Percentiles rank a stretch among this genome's conserved stretches.
Evolutionary conservation across 225 moss, liverwort and hornwort species (phyloP).

Genomic region (Ulota crispa): DNA sequence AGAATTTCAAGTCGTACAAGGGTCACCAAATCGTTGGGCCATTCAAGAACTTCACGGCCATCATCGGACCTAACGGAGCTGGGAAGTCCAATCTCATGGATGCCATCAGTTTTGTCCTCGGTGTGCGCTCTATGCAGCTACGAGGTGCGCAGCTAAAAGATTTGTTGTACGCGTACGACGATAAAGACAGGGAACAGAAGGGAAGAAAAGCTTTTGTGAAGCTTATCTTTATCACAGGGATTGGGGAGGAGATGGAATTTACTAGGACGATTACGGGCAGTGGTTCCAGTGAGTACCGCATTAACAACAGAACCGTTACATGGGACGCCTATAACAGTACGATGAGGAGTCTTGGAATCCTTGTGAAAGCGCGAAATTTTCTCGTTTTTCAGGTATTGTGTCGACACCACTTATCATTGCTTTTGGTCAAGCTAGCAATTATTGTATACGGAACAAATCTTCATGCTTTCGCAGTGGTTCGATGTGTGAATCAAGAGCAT

Average conservation of each 20-base stretch:
- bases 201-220: slow-evolving; percentile 91
- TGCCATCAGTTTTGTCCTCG: slow-evolving; percentile 97
- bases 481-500: background rate
- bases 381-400: slow-evolving; percentile 88
- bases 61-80: slow-evolving; percentile 97
- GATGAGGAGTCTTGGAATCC: slow-evolving; percentile 90
- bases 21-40: slow-evolving; percentile 97
- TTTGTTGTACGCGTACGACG: slow-evolving; percentile 92
- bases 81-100: slow-evolving; percentile 99
- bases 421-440: background rate
- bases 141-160: slow-evolving; percentile 98
- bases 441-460: background rate
- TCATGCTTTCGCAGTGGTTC: background rate
- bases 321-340: slow-evolving; percentile 96
- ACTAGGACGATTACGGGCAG: slow-evolving; percentile 77
- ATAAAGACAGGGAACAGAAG: slow-evolving; percentile 83
- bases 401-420: background rate
- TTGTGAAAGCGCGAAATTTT: slow-evolving; percentile 98
- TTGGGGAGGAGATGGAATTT: slow-evolving; percentile 90
- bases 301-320: slow-evolving; percentile 68
- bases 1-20: slow-evolving; percentile 99
- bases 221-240: slow-evolving; percentile 80
- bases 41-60: slow-evolving; percentile 95
- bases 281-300: slow-evolving; percentile 89
- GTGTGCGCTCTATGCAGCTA: slow-evolving; percentile 97